These are phyloP conservation scores for Penicillium sp. DNA, from an alignment of 2,329 filamentous ascomycete genomes.

Conservation along the genomic window DNA sequence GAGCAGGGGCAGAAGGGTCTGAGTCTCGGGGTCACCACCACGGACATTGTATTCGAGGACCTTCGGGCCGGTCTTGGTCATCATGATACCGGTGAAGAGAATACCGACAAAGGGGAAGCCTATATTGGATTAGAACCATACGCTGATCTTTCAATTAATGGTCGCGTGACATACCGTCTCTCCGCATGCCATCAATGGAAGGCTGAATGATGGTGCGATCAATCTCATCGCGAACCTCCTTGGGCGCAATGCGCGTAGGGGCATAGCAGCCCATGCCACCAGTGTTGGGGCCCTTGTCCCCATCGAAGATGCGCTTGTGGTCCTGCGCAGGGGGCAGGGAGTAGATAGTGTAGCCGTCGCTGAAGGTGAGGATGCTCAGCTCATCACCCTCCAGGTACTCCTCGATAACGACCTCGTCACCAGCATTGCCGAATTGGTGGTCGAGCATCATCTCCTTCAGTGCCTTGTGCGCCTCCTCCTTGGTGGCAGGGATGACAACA, in stretches of 20 bases:
- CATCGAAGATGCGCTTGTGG: slow-evolving; percentile 92
- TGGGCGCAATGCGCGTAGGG: slow-evolving; percentile 77
- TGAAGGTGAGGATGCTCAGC: slow-evolving; percentile 87
- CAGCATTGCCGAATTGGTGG: slow-evolving; percentile 82
- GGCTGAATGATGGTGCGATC: slow-evolving; percentile 84
- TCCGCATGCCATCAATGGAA: slow-evolving; percentile 84
- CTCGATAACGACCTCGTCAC: slow-evolving; percentile 91
- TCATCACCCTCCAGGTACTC: slow-evolving; percentile 92
- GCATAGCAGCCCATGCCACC: slow-evolving; percentile 98
- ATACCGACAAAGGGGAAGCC: slow-evolving; percentile 53
- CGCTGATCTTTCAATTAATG: neutral
- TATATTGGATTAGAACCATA: neutral
- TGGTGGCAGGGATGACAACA: slow-evolving; percentile 82
- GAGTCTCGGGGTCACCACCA: slow-evolving; percentile 89
- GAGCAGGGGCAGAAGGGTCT: slow-evolving; percentile 80
- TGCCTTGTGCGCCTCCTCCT: slow-evolving; percentile 79
- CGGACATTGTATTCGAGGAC: slow-evolving; percentile 92
- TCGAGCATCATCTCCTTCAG: slow-evolving; percentile 89
- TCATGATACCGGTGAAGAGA: slow-evolving; percentile 74
- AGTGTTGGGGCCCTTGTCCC: slow-evolving; percentile 88
- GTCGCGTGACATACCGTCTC: slow-evolving; percentile 56
- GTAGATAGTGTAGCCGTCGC: slow-evolving; percentile 81
- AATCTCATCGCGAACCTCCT: slow-evolving; percentile 74
- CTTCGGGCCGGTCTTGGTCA: slow-evolving; percentile 78
- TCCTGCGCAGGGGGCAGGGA: slow-evolving; percentile 91